Percentiles rank a stretch among this genome's conserved stretches.
Conservation (phyloP, 768 basidiomycete genomes). For the Rhodotorula toruloides region DNA sequence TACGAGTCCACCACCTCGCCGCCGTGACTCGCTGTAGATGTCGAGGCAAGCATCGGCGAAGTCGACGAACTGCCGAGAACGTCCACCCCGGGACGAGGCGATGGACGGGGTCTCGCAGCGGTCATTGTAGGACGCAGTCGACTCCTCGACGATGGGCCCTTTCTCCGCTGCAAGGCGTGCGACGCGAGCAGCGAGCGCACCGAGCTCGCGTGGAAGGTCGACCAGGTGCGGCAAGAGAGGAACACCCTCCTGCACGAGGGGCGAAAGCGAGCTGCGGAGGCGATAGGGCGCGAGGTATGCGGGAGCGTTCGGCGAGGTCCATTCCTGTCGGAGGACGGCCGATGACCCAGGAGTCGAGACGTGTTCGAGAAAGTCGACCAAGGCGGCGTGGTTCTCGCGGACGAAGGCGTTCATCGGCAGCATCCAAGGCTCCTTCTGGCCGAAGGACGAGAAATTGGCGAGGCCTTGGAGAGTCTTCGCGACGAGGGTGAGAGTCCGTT, state of each 20-base stretch:
- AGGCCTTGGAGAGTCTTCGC: constrained; percentile 85
- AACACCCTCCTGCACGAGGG: constrained; percentile 56
- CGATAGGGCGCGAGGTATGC: constrained; percentile 34
- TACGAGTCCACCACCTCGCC: constrained; percentile 32
- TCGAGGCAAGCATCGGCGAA: constrained; percentile 27
- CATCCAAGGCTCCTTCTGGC: constrained; percentile 71
- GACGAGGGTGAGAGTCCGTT: constrained; percentile 74
- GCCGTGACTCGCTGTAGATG: constrained; percentile 26
- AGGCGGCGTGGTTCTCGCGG: constrained; percentile 58
- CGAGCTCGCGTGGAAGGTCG: constrained; percentile 72
- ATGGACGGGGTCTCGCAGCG: constrained; percentile 17
- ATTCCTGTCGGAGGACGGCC: constrained; percentile 22
- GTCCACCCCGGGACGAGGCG: constrained; percentile 2
- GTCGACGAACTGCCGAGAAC: constrained; percentile 5
- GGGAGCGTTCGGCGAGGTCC: constrained; percentile 34
- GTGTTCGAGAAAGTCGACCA: constrained; percentile 63
- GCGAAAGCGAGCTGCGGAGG: constrained; percentile 23
- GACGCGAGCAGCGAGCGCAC: constrained; percentile 69
- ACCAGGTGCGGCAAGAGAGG: constrained; percentile 63
- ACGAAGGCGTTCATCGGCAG: constrained; percentile 69
- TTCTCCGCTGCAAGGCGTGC: constrained; percentile 58
- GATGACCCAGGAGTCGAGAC: constrained; percentile 39
- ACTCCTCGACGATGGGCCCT: constrained; percentile 56
- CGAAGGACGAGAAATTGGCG: constrained; percentile 59
- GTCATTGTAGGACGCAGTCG: background rate